phyloP scores from a whole-genome alignment of 257 asterid genomes.

The Misopates orontium region DNA sequence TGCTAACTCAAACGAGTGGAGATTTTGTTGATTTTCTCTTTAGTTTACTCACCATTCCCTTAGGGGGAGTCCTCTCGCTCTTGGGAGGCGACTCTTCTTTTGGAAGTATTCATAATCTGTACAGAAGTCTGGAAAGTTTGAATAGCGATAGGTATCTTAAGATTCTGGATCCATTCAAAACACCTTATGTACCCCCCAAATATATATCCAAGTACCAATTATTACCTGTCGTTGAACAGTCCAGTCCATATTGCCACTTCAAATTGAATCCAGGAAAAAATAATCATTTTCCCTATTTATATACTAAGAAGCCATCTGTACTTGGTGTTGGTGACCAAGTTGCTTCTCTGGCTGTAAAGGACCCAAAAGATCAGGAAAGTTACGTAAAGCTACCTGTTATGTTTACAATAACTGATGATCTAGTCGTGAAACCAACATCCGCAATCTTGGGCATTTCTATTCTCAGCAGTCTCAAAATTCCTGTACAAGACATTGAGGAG shows the following conservation, averaged over 20 bases:
- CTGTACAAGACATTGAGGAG: constrained; percentile 19
- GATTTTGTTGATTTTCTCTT: constrained; percentile 24
- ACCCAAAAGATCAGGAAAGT: constrained; percentile 19
- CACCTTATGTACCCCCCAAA: not conserved
- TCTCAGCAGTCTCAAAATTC: not conserved
- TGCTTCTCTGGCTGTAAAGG: not conserved
- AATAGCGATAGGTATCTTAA: not conserved
- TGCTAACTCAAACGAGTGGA: constrained; percentile 10
- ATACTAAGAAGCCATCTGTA: too few species aligned
- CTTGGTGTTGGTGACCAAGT: too few species aligned
- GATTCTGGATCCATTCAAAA: not conserved
- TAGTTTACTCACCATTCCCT: constrained; percentile 11
- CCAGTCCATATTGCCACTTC: not conserved
- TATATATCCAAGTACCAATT: constrained; percentile 4
- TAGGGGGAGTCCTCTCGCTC: not conserved
- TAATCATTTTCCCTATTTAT: too few species aligned
- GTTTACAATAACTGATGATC: constrained; percentile 19
- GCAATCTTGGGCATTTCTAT: not conserved
- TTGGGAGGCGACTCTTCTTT: not conserved
- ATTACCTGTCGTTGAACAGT: constrained; percentile 5
- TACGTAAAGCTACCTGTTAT: constrained; percentile 1
- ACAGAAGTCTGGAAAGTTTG: not conserved
- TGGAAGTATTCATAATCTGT: constrained; percentile 10
- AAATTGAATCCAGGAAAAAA: too few species aligned
- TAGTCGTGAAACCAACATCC: not conserved